phyloP scores from a whole-genome alignment of 805 yeast species.

The Pichia manshurica region DNA sequence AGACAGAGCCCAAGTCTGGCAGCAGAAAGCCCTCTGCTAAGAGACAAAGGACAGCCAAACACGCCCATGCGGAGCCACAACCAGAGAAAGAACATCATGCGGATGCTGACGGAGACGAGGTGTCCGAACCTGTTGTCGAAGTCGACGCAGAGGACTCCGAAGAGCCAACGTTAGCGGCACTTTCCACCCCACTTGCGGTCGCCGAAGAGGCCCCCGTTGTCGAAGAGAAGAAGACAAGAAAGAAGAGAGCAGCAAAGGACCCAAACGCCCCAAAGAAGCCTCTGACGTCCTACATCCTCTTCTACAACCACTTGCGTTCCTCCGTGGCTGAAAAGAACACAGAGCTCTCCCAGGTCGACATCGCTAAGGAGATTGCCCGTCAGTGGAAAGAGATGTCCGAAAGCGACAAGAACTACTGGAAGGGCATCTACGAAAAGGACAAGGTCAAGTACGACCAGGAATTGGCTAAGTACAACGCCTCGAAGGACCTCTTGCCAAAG shows the following conservation, averaged over 20 bases:
- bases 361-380: constrained; percentile 71
- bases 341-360: constrained; percentile 65
- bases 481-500: neutral
- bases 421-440: constrained; percentile 48
- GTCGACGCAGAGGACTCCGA: constrained; percentile 4
- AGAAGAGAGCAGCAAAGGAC: constrained; percentile 54
- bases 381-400: constrained; percentile 72
- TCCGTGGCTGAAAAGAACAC: constrained; percentile 66
- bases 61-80: neutral
- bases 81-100: no score
- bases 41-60: neutral
- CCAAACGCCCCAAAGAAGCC: constrained; percentile 97
- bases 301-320: constrained; percentile 68
- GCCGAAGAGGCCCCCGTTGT: neutral
- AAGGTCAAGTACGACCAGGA: constrained; percentile 33
- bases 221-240: constrained; percentile 36
- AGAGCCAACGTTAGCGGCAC: neutral
- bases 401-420: constrained; percentile 69
- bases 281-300: constrained; percentile 77
- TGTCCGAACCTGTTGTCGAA: no score
- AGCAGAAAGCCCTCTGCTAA: neutral
- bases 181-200: neutral
- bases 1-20: neutral
- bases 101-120: no score
- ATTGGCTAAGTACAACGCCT: constrained; percentile 24